Percentiles rank a stretch among this genome's conserved stretches.
Conservation (phyloP, 306 rosid genomes). For the Rosa multiflora region DNA sequence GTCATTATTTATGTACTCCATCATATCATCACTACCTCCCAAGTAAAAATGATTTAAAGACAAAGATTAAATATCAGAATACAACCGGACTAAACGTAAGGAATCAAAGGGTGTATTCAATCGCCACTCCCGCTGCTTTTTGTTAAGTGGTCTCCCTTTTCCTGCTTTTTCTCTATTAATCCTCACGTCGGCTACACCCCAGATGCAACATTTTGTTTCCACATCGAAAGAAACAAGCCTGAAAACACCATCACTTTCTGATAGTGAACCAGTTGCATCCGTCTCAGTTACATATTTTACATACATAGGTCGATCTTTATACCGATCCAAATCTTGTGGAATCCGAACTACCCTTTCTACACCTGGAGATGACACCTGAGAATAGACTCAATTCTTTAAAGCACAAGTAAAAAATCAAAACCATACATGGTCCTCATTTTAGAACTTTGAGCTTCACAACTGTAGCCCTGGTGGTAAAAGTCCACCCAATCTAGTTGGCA, state of each 20-base stretch:
- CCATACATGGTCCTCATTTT: neutral
- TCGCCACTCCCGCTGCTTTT: slow-evolving; percentile 87
- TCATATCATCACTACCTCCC: neutral
- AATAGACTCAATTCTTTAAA: slow-evolving; percentile 23
- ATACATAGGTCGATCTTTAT: slow-evolving; percentile 79
- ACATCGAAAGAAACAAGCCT: slow-evolving; percentile 70
- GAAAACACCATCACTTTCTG: slow-evolving; percentile 81
- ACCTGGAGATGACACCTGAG: slow-evolving; percentile 96
- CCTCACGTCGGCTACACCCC: slow-evolving; percentile 87
- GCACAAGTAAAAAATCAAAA: neutral
- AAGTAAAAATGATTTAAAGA: slow-evolving; percentile 8
- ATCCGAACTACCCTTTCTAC: slow-evolving; percentile 81
- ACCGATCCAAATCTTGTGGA: slow-evolving; percentile 78
- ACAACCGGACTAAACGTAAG: slow-evolving; percentile 67
- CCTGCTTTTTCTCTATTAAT: slow-evolving; percentile 83
- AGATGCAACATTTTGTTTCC: slow-evolving; percentile 70
- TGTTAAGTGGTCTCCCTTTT: slow-evolving; percentile 89
- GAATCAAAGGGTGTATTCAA: slow-evolving; percentile 70
- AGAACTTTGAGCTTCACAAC: slow-evolving; percentile 12
- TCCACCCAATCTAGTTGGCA: neutral
- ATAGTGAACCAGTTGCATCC: slow-evolving; percentile 38
- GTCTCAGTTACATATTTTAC: slow-evolving; percentile 56
- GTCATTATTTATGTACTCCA: neutral
- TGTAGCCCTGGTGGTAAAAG: slow-evolving; percentile 3
- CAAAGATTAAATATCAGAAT: slow-evolving; percentile 52